Base-by-base conservation (phyloP, 148 eudicot genomes). In the Rhododendron griersonianum region DNA sequence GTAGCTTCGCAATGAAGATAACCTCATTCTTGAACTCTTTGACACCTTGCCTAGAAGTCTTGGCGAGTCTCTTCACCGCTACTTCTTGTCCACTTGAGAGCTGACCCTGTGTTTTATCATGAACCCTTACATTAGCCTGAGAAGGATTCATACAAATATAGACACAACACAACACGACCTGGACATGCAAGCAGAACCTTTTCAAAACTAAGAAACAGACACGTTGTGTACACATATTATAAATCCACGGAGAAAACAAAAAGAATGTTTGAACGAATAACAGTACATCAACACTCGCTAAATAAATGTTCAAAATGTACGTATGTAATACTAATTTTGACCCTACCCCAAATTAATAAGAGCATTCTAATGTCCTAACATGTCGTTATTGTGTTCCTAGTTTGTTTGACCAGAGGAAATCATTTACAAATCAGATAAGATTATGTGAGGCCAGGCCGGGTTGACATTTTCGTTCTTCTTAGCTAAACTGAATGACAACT, bases 1-100 rank as follows among this genome's bases (percentile, higher is more conserved):
- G 93, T 44, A 92, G 92, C 59, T 90, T 90, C 1, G 90, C 85
- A 75, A 92, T 89, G 87, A 92, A 48, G 39, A 82, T 61, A 21
- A 90, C 90, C 79, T 92, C 93, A 45, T 90, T 92, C 84, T 86
- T 90, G 28, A 92, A 92, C 73, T 92, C 92, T 16, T 87, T 57
- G 10, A 89, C 37, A 67, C 93, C 93, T 89, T 92, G 93, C 15
- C 88, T 86, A 0, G 93, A 92, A 73, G 73, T 83, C 81, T 83
- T 57, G 71, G 89, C 90, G n/a, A 90, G 88, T 84, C 93, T 87
- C 85, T 92, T 92, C 23, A 92, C 91, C 7, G 92, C 92, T 37
- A 92, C 86, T 74, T 92, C 88, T 85, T 67, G 87, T 73, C 92
- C 92, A 59, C 78, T 84, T 33, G 82, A 19, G 80, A 92, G 84